Evolutionary conservation across 257 asterid genomes (phyloP).

Genomic region (Cordia subcordata): DNA sequence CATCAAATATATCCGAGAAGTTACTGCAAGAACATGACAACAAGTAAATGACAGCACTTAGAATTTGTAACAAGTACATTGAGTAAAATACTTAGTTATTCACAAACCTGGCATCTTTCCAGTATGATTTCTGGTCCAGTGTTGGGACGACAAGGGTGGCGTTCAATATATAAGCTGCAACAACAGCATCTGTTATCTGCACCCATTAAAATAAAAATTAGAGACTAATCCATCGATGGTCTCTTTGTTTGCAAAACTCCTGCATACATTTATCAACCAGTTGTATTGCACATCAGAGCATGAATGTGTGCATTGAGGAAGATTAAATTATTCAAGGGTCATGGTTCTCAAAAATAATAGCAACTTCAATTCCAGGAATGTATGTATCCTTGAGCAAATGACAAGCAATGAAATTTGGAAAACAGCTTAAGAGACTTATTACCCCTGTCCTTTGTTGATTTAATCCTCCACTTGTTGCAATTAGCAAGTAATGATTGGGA

Average conservation of each 20-base stretch:
- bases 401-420: background rate
- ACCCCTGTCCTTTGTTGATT: conserved; percentile 94
- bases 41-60: background rate
- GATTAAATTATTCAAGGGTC: background rate
- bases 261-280: background rate
- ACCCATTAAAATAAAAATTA: background rate
- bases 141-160: conserved; percentile 67
- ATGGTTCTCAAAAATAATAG: no score
- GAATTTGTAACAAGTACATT: background rate
- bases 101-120: conserved; percentile 71
- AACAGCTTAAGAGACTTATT: conserved; percentile 3
- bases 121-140: conserved; percentile 69
- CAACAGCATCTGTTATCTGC: conserved; percentile 83
- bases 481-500: conserved; percentile 50
- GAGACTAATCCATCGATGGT: no score
- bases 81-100: background rate
- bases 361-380: no score
- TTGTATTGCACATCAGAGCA: background rate
- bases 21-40: conserved; percentile 41
- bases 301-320: no score
- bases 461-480: conserved; percentile 80
- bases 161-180: conserved; percentile 69
- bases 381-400: no score
- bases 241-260: background rate
- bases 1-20: conserved; percentile 73